Conservation (phyloP, 495 filamentous ascomycete species). For the Darksidea phi region DNA sequence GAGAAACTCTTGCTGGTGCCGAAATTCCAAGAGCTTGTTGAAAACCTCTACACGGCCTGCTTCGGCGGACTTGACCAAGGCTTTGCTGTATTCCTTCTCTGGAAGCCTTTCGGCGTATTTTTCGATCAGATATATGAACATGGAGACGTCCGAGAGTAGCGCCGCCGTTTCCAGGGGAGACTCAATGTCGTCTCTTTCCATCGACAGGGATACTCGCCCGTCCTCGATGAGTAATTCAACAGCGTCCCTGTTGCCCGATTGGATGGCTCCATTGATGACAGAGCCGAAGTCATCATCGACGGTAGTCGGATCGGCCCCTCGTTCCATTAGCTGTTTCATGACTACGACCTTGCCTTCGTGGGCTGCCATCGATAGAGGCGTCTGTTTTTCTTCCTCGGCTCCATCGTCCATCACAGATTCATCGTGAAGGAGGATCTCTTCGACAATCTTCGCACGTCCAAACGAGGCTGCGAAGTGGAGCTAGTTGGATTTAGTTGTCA, state of each 20-base stretch:
- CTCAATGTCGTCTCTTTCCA: no score
- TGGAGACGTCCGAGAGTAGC: no score
- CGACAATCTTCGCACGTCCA: background rate
- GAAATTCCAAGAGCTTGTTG: no score
- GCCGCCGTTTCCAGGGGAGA: no score
- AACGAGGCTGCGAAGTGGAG: conserved; percentile 9
- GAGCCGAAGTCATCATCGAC: conserved; percentile 2
- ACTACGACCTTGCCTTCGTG: conserved; percentile 1
- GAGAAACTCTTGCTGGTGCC: no score
- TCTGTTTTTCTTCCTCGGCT: conserved; percentile 30
- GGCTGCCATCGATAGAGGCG: conserved; percentile 12
- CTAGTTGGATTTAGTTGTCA: no score
- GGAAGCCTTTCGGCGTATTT: no score
- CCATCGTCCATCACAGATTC: conserved; percentile 25
- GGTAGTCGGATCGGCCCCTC: conserved; percentile 9
- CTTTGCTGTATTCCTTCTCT: no score
- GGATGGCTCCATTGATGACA: conserved; percentile 13
- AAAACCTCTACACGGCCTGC: no score
- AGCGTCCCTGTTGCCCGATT: background rate
- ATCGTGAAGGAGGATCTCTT: conserved; percentile 6
- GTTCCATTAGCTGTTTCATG: conserved; percentile 6
- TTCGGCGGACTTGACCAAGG: no score
- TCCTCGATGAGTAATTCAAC: conserved; percentile 5
- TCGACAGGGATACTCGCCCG: no score
- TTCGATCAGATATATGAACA: no score